These are phyloP conservation scores for Dendrothele bispora DNA, from an alignment of 768 basidiomycete genomes.

Conservation along the genomic window DNA sequence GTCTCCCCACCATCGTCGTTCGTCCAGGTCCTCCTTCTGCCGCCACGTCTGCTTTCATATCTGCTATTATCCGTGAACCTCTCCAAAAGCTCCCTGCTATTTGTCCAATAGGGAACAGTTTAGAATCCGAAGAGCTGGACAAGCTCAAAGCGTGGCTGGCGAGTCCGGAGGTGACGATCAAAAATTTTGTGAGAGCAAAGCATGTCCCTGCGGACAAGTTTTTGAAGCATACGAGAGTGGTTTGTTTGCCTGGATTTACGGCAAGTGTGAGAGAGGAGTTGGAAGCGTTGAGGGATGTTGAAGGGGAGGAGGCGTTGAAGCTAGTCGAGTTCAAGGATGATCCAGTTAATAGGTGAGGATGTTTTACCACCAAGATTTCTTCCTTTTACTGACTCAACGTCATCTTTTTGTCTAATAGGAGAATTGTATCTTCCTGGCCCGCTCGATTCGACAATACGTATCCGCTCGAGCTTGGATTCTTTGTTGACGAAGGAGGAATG, in stretches of 20 bases:
- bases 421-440: conserved; percentile 51
- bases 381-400: too few relatives aligned
- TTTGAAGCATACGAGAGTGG: conserved; percentile 45
- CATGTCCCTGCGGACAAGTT: conserved; percentile 44
- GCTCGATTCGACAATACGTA: conserved; percentile 44
- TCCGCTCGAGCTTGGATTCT: conserved; percentile 42
- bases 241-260: conserved; percentile 62
- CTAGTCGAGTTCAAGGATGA: conserved; percentile 50
- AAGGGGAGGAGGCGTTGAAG: conserved; percentile 44
- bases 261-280: conserved; percentile 56
- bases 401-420: too few relatives aligned
- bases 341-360: too few relatives aligned
- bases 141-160: conserved; percentile 54
- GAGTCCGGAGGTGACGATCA: conserved; percentile 48
- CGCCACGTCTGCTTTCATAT: conserved; percentile 58
- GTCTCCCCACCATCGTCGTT: conserved; percentile 60
- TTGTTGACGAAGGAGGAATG: conserved; percentile 46
- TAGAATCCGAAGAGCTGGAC: conserved; percentile 41
- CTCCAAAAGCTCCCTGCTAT: conserved; percentile 46
- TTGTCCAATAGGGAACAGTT: conserved; percentile 52
- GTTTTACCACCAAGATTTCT: too few relatives aligned
- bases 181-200: conserved; percentile 52
- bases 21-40: conserved; percentile 54
- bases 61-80: conserved; percentile 61
- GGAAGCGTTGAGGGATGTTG: conserved; percentile 49